Percentiles rank a stretch among this genome's conserved stretches.
Evolutionary conservation across 176 grass and related monocot genomes (phyloP).

Genomic region (Carex littledalei): DNA sequence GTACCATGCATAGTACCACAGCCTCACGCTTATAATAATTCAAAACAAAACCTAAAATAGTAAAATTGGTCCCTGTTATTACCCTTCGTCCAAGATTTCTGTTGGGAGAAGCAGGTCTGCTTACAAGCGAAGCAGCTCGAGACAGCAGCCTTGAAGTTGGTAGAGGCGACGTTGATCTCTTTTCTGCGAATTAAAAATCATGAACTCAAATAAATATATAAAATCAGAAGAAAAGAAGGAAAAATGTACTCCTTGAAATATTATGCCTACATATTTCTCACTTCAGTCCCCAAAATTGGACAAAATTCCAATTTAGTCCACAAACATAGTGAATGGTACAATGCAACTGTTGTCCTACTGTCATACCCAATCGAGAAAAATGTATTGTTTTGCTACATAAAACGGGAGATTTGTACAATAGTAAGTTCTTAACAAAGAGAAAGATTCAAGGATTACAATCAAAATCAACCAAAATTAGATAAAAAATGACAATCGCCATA

Average conservation of each 20-base stretch:
- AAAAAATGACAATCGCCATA: not conserved
- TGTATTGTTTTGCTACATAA: not conserved
- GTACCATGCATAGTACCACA: too few relatives aligned
- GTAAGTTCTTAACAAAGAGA: not conserved
- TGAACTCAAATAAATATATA: not conserved
- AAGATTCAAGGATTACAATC: not conserved
- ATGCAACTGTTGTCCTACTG: not conserved
- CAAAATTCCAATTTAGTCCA: not conserved
- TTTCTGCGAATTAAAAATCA: constrained; percentile 45
- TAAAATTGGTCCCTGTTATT: not conserved
- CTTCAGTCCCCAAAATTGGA: not conserved
- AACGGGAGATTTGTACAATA: not conserved
- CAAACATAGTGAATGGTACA: not conserved
- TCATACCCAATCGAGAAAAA: not conserved
- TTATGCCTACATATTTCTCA: not conserved
- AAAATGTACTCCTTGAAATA: not conserved
- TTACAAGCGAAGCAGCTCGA: constrained; percentile 48
- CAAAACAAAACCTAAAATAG: not conserved
- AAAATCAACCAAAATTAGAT: not conserved
- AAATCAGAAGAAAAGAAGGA: not conserved
- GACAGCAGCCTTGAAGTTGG: constrained; percentile 50
- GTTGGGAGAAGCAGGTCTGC: constrained; percentile 39
- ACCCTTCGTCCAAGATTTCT: constrained; percentile 11
- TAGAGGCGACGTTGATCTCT: constrained; percentile 47
- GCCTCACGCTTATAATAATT: not conserved